Evolutionary conservation across 208 protist species (phyloP), one percentile per base, ranked within the genome.

Genomic region (Leishmania martiniquensis): DNA sequence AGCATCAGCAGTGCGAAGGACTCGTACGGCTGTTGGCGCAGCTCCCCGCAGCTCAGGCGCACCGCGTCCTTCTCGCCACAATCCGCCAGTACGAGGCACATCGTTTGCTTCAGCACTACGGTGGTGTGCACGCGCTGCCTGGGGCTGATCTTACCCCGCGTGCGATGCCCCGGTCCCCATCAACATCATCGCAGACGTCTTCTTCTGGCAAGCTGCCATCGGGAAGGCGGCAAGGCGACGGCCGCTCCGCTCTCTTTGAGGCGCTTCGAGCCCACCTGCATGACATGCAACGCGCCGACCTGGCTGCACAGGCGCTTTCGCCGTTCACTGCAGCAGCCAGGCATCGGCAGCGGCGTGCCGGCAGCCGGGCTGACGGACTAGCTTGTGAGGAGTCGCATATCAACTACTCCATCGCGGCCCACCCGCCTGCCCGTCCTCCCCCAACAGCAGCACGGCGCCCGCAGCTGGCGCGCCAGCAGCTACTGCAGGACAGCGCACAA

Each of bases 41-140:
- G 66, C 52, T 74, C 17, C 67, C 79, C 1, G 44, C 63, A 44
- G 34, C 78, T 15, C 55, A 52, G 67, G 79, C 55, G 59, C 57
- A 75, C 37, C 37, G 65, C 12, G 67, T 71, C 39, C 65, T 77
- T n/a, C 44, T 72, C 44, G 74, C 79, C 22, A 54, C 57, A 17
- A 62, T 75, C 49, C 72, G n/a, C 20, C 79, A 71, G 47, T 71
- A 75, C 34, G 79, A 83, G 67, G 71, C 79, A 37, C 72, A 67
- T 17, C 73, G 73, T 12, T 44, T 83, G 65, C 55, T 83, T 34
- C 79, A 78, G 44, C 63, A 73, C 73, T 83, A 83, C 59, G 79
- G 79, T n/a, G 79, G 79, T 7, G n/a, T 78, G n/a, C 70, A 78
- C n/a, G 72, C 72, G 13, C 22, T 54, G 42, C n/a, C 55, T 45